Conservation (phyloP, 805 yeast species). For the Ogataea allantospora region DNA sequence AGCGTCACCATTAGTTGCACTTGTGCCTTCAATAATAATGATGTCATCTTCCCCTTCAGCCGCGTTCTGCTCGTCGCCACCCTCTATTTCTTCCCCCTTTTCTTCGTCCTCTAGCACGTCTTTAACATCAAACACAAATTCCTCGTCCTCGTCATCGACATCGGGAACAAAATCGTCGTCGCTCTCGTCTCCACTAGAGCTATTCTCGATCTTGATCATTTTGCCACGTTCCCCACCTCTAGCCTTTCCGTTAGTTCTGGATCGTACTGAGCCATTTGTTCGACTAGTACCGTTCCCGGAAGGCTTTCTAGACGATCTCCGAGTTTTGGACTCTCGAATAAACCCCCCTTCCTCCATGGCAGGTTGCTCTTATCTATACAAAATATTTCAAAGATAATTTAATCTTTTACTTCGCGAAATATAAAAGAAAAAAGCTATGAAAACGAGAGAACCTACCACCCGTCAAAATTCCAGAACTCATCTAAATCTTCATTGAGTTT, state of each 20-base stretch:
- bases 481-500: constrained; percentile 15
- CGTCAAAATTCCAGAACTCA: constrained; percentile 29
- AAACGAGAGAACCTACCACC: constrained; percentile 25
- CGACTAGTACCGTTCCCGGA: constrained; percentile 28
- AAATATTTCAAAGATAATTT: constrained; percentile 1
- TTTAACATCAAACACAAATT: constrained; percentile 27
- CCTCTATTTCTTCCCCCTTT: constrained; percentile 1
- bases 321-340: constrained; percentile 26
- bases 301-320: background rate
- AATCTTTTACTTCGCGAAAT: constrained; percentile 8
- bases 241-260: constrained; percentile 12
- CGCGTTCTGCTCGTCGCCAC: constrained; percentile 16
- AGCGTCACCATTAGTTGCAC: constrained; percentile 10
- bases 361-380: constrained; percentile 6
- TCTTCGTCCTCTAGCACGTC: constrained; percentile 14
- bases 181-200: constrained; percentile 10
- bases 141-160: constrained; percentile 25
- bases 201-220: constrained; percentile 7
- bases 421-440: constrained; percentile 4
- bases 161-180: constrained; percentile 16
- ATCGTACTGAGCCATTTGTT: constrained; percentile 19
- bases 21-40: constrained; percentile 23
- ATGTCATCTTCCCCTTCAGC: constrained; percentile 22
- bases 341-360: constrained; percentile 40
- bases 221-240: constrained; percentile 10